Base-by-base conservation (phyloP, 495 filamentous ascomycete species). In the Hyaloscypha hepaticicola region DNA sequence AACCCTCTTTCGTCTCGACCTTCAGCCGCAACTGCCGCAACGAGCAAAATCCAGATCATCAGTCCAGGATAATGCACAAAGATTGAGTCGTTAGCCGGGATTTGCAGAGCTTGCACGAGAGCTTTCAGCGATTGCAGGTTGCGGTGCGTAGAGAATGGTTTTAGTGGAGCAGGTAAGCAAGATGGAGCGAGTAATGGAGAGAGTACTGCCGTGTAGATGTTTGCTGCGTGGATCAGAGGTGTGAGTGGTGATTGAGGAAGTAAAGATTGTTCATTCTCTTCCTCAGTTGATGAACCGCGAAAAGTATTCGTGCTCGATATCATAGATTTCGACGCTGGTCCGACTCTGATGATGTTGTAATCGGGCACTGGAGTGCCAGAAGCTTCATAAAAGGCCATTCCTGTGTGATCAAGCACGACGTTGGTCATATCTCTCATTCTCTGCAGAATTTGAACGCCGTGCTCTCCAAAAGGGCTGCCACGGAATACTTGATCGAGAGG, bases 41-140 rank as follows among this genome's bases (percentile, higher is more conserved):
- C 27, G 21, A 61, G 50, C 11, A 61, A 14, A 7, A 61, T 61
- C 58, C 58, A 61, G 12, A 61, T 16, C 5, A 49, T 22, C 31
- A 61, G 16, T 19, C 58, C 58, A 27, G 58, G 58, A 61, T 49
- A 61, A 4, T 22, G 26, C 4, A n/a, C 34, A 21, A 19, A 61
- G 11, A 25, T 50, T 26, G 14, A 11, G 29, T 61, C 58, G 26
- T 61, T 48, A 8, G 33, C 21, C 4, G 33, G 21, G 31, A 21
- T 19, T 21, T 61, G 26, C 5, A 61, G 34, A 22, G n/a, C 34
- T 3, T 48, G 41, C 19, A 19, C 14, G 22, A 61, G 33, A 9
- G 21, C 14, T 28, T 51, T 19, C 4, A 61, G 21, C 11, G 12
- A 22, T 24, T 26, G 3, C 3, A 49, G 34, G 29, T 61, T 48